Evolutionary conservation across 176 grass and related monocot species (phyloP).

Genomic region (Olyra latifolia): DNA sequence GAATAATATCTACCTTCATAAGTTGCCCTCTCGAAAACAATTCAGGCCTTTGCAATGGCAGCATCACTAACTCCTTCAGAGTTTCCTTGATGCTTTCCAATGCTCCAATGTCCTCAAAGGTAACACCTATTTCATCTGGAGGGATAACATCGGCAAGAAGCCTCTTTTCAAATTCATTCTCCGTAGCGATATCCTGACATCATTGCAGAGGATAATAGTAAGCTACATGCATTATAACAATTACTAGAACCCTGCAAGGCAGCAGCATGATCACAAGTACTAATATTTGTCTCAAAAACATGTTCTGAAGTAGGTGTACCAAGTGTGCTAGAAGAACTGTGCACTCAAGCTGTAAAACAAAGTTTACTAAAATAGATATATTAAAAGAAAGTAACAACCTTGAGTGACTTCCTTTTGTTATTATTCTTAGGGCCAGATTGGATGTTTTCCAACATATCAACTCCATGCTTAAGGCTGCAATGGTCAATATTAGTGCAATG

Average conservation of each 20-base stretch:
- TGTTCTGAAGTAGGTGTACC: background rate
- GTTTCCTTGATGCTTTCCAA: conserved; percentile 91
- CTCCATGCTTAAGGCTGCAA: conserved; percentile 79
- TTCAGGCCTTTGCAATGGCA: conserved; percentile 96
- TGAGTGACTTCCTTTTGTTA: conserved; percentile 84
- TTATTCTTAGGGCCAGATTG: conserved; percentile 62
- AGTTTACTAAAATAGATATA: background rate
- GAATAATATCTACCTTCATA: conserved; percentile 65
- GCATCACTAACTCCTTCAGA: conserved; percentile 98
- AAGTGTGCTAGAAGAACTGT: background rate
- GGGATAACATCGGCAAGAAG: conserved; percentile 95
- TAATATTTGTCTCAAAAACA: background rate
- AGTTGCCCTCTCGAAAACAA: conserved; percentile 93
- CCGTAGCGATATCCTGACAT: conserved; percentile 78
- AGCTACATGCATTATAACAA: conserved; percentile 25
- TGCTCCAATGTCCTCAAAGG: conserved; percentile 92
- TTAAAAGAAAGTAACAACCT: conserved; percentile 45
- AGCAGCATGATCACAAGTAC: background rate
- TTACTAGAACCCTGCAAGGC: background rate
- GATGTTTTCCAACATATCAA: conserved; percentile 78
- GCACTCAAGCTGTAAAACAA: background rate
- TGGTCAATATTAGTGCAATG: conserved; percentile 19
- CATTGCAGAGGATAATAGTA: conserved; percentile 36
- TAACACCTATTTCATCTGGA: conserved; percentile 86
- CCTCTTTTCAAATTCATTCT: conserved; percentile 98